Base-by-base conservation (phyloP, 2,329 filamentous ascomycete species). In the Penicillium sp. region DNA sequence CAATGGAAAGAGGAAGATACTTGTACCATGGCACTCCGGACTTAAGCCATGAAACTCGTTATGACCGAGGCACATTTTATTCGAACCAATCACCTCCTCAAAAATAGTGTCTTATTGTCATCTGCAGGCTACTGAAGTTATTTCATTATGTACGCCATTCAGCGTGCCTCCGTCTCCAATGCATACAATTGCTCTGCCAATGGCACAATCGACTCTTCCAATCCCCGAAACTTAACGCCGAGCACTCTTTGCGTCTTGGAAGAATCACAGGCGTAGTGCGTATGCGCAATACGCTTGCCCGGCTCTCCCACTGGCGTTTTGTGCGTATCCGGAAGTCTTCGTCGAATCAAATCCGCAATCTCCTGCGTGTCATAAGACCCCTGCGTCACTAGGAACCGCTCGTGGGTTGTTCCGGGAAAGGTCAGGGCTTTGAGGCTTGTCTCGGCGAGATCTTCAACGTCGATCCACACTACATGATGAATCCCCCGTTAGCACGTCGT, bases 221-320 rank as follows among this genome's bases (percentile, higher is more conserved):
- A 52, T 33, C 35, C 38, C 54, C 64, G 65, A 56, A 68, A 72
- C 30, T 74, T 83, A 5, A 70, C 82, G 2, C 74, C 83, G n/a
- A 75, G 80, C 57, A 74, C 81, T 10, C 75, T 79, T 7, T 74
- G 76, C 35, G 72, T 78, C 52, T 80, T 82, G 1, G 75, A 84
- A 14, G 83, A 62, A 82, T 86, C 70, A 75, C 85, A 71, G 65
- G 84, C 52, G 55, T 75, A 73, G 65, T 74, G 70, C 1, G 67
- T 69, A 30, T 64, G 60, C 2, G 60, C 63, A 54, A 69, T 61
- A 4, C 70, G 64, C 28, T 61, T 64, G 10, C 71, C 70, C 1
- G 71, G 70, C 28, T 68, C 56, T 19, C 72, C 72, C 13, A 66
- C 33, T 0, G 71, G 68, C 3, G 66, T 65, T 14, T 62, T 59